Percentiles rank a stretch among this genome's conserved stretches.
phyloP scores from a whole-genome alignment of 495 filamentous ascomycete species.

The Annulohypoxylon stygium region DNA sequence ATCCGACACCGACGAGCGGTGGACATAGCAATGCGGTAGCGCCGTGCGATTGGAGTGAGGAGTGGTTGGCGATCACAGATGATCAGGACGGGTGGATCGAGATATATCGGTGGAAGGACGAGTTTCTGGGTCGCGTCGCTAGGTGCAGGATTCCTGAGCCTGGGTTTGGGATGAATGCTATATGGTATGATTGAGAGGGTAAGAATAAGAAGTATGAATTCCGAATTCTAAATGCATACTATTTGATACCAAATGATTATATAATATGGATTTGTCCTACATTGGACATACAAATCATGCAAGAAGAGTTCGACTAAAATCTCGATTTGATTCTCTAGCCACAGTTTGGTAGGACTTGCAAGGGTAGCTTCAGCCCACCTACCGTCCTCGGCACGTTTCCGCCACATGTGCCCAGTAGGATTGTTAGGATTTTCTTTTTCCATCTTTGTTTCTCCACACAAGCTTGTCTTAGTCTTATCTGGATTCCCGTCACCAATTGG shows the following conservation, averaged over 20 bases:
- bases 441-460: conserved; percentile 25
- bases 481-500: conserved; percentile 32
- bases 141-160: conserved; percentile 80
- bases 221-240: too few species aligned
- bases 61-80: conserved; percentile 87
- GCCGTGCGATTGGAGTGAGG: conserved; percentile 83
- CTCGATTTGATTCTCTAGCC: not conserved
- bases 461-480: conserved; percentile 29
- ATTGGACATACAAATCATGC: too few species aligned
- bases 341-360: not conserved
- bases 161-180: conserved; percentile 90
- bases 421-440: not conserved
- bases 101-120: conserved; percentile 85
- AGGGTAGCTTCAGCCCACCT: conserved; percentile 36
- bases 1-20: conserved; percentile 85
- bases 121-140: conserved; percentile 80
- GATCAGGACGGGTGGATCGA: conserved; percentile 88
- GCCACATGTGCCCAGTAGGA: not conserved
- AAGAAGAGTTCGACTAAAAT: not conserved
- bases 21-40: conserved; percentile 87
- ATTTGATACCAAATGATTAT: too few species aligned
- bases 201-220: too few species aligned
- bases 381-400: not conserved
- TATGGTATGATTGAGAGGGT: conserved; percentile 80
- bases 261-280: too few species aligned